Evolutionary conservation across 495 filamentous ascomycete species (phyloP).

Genomic region (Penicillium pancosmium): DNA sequence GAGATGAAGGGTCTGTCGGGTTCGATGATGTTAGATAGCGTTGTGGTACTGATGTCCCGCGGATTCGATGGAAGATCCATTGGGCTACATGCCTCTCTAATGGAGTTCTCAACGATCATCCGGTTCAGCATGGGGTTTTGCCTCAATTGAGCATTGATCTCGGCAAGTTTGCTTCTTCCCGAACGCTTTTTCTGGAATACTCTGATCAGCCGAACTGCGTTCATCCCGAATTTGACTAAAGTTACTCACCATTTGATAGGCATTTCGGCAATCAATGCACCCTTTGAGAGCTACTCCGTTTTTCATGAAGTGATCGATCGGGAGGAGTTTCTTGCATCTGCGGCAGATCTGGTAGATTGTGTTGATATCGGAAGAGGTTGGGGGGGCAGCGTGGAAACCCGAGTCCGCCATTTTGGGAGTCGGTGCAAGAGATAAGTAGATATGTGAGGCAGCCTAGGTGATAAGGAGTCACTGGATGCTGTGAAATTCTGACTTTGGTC

Average conservation of each 20-base stretch:
- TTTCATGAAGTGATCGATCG: background rate
- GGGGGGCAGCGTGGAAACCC: too few relatives aligned
- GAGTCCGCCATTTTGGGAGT: too few relatives aligned
- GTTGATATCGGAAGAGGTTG: too few relatives aligned
- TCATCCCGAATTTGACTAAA: background rate
- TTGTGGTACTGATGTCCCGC: background rate
- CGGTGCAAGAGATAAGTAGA: too few relatives aligned
- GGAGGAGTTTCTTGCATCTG: background rate
- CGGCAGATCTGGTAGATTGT: background rate
- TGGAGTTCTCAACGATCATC: background rate
- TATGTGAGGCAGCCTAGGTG: too few relatives aligned
- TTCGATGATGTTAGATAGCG: background rate
- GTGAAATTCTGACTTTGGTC: too few relatives aligned
- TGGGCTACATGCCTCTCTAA: background rate
- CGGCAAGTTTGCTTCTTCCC: background rate
- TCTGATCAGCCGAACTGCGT: background rate
- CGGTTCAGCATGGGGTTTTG: background rate
- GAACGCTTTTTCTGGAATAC: background rate
- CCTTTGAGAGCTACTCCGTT: background rate
- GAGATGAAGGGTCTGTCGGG: too few relatives aligned
- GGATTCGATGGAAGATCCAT: background rate
- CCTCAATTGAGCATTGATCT: background rate
- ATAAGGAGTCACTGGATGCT: too few relatives aligned
- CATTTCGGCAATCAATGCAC: background rate
- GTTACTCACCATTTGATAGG: background rate